Percentiles rank a stretch among this genome's conserved stretches.
These are phyloP conservation scores for Tetrapisispora pingtungensis DNA, from an alignment of 805 yeast species.

Conservation along the genomic window DNA sequence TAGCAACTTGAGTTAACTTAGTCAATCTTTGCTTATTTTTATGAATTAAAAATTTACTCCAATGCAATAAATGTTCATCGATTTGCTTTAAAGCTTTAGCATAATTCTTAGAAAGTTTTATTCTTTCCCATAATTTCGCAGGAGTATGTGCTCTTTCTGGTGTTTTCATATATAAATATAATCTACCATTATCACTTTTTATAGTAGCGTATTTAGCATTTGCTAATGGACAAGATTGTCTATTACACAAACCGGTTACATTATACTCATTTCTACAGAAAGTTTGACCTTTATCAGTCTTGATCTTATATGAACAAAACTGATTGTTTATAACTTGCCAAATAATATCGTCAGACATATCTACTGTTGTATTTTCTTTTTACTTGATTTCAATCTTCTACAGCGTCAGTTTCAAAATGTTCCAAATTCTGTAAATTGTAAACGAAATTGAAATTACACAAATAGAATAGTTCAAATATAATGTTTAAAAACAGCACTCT, in stretches of 20 bases:
- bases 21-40: conserved; percentile 95
- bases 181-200: conserved; percentile 65
- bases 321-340: conserved; percentile 96
- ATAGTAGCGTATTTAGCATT: conserved; percentile 87
- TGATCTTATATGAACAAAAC: conserved; percentile 89
- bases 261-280: conserved; percentile 95
- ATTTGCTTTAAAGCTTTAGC: conserved; percentile 79
- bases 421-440: no score
- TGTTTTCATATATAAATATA: conserved; percentile 88
- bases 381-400: no score
- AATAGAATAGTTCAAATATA: no score
- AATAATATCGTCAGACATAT: conserved; percentile 67
- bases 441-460: no score
- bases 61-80: conserved; percentile 76
- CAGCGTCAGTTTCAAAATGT: no score
- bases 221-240: conserved; percentile 94
- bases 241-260: conserved; percentile 85
- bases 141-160: conserved; percentile 98
- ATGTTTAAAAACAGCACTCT: no score
- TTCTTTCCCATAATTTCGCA: conserved; percentile 87
- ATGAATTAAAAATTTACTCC: conserved; percentile 87
- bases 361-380: neutral
- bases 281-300: conserved; percentile 78
- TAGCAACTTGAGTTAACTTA: conserved; percentile 87
- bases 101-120: conserved; percentile 81